phyloP scores from a whole-genome alignment of 139 green algal species.

The Parachlorella kessleri region DNA sequence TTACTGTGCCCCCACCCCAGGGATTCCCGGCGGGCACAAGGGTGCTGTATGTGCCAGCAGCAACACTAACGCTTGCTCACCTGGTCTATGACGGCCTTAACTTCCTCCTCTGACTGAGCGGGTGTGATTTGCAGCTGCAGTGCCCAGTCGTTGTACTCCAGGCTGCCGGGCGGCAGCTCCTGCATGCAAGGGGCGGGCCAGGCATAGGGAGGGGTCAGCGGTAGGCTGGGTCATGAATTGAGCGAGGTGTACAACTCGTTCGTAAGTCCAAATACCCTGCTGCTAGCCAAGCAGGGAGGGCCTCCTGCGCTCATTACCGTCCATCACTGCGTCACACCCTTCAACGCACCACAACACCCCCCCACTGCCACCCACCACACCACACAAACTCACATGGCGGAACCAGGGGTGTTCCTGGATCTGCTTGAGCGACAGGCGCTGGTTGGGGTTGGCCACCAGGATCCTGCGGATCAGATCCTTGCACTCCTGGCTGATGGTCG shows the following conservation, averaged over 20 bases:
- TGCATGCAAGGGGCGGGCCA: background rate
- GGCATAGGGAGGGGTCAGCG: no score
- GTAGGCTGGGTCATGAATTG: no score
- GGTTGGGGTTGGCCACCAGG: conserved; percentile 36
- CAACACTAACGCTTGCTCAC: background rate
- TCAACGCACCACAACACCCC: no score
- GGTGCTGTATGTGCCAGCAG: background rate
- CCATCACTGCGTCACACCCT: no score
- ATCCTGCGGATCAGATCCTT: conserved; percentile 50
- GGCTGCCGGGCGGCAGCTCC: conserved; percentile 32
- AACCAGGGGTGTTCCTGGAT: conserved; percentile 66
- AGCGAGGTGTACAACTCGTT: no score
- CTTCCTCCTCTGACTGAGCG: conserved; percentile 2
- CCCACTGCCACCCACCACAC: no score
- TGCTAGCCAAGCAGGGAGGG: no score
- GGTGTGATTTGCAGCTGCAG: conserved; percentile 29
- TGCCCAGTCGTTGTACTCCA: conserved; percentile 50
- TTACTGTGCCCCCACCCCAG: no score
- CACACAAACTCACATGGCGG: conserved; percentile 25
- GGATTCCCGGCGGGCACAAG: no score
- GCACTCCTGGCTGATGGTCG: conserved; percentile 34
- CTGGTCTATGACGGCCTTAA: conserved; percentile 1
- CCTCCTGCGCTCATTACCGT: no score
- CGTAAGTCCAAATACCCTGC: no score
- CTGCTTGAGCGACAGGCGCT: conserved; percentile 45